Conservation (phyloP, 257 asterid species). For the Solanum neorickii region DNA sequence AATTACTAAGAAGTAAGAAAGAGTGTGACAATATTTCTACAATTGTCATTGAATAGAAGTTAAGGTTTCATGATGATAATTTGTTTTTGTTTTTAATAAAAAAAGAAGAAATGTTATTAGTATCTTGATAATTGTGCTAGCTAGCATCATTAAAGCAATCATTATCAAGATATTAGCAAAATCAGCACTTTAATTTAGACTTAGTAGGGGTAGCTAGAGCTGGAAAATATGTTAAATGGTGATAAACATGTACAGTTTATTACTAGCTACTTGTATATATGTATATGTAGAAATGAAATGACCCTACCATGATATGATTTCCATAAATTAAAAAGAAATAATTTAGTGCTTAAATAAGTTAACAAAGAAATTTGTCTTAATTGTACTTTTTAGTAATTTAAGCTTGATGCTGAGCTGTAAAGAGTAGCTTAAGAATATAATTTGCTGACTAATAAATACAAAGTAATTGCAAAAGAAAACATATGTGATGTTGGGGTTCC, state of each 20-base stretch:
- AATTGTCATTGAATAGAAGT: neutral
- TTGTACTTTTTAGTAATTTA: neutral
- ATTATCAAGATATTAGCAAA: neutral
- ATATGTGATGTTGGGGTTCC: neutral
- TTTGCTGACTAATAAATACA: neutral
- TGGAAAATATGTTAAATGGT: neutral
- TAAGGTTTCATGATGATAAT: neutral
- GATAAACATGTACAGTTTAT: neutral
- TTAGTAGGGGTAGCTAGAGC: neutral
- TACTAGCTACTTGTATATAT: neutral
- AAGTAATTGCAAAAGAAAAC: neutral
- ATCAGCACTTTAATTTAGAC: neutral
- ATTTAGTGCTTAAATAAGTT: neutral
- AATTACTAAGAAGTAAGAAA: neutral
- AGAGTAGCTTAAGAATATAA: neutral
- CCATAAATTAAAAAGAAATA: neutral
- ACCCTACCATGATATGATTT: neutral
- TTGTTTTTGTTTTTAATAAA: neutral
- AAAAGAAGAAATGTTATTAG: neutral
- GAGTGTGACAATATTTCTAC: neutral
- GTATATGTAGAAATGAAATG: neutral
- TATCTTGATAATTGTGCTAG: neutral
- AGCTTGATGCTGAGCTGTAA: neutral
- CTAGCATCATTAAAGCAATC: neutral
- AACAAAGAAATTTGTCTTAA: neutral